phyloP scores from a whole-genome alignment of 2,329 filamentous ascomycete genomes.

The Diplodia seriata region DNA sequence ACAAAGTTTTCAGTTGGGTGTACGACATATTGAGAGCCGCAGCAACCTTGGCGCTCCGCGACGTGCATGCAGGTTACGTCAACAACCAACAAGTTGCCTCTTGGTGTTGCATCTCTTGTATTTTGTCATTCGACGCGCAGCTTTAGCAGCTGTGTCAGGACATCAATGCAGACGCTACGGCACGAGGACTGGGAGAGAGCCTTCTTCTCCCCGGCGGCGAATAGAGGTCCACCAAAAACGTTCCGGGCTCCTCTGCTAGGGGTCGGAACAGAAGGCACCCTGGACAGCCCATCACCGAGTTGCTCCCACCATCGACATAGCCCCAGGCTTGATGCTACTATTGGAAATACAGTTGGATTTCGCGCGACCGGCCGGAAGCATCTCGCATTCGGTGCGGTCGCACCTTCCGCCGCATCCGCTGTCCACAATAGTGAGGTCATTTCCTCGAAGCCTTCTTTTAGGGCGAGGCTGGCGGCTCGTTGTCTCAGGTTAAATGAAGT shows the following conservation, averaged over 20 bases:
- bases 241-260: background rate
- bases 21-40: background rate
- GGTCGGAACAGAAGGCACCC: background rate
- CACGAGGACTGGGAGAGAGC: background rate
- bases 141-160: background rate
- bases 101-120: background rate
- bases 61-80: background rate
- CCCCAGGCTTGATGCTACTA: too few species aligned
- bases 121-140: background rate
- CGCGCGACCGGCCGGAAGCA: slow-evolving; percentile 1
- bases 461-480: background rate
- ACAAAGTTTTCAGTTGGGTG: background rate
- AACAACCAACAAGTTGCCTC: background rate
- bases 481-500: slow-evolving; percentile 12
- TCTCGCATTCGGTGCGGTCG: background rate
- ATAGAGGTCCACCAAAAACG: background rate
- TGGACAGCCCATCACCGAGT: too few species aligned
- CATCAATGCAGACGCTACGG: background rate
- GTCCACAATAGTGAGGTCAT: background rate
- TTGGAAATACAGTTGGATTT: background rate
- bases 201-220: background rate
- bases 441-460: background rate
- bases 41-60: background rate
- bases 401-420: background rate
- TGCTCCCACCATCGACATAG: too few species aligned